Evolutionary conservation across 1,139 yeast species (phyloP), one percentile per base, ranked within the genome.

Genomic region (Diutina ranongensis): DNA sequence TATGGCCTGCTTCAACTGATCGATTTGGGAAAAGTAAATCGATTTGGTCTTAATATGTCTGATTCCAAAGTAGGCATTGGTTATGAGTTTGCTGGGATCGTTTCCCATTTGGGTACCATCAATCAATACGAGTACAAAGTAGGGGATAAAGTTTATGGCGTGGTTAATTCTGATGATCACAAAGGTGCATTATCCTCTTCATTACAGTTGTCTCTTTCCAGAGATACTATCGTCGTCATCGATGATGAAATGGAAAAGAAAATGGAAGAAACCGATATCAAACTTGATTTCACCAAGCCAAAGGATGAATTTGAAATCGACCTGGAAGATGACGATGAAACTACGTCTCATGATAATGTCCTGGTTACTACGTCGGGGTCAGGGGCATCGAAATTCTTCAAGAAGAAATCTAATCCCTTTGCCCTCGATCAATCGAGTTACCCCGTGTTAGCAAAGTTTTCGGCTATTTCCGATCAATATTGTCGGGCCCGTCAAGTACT

Each of bases 41-140:
- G 61, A 49, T 71, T 67, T 48, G 50, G 58, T 40, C 56, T 65
- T 46, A 69, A 69, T 52, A 52, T 68, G 35, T 63, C 72, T 49
- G 64, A 66, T 46, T 58, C 59, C 44, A 61, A 66, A 49, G 61
- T 71, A 8, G 75, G 74, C 0, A 55, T 71, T 46, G 76, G 75
- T 2, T 67, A 66, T 54, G 72, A 67, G 47, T 71, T 64, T 54
- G 59, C 64, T 13, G 76, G 75, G 3, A 57, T 54, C 20, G 56
- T 71, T 3, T 51, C 56, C 7, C 60, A 59, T 40, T 61, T 67
- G 19, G 74, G 74, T 1, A 44, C 55, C 10, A 58, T 55, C 4
- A 53, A 52, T 19, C 46, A 46, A 2, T 54, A 50, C 16, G 50
- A 51, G 4, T 67, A 53, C 49, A 52, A 55, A 4, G 60, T 61